These are phyloP conservation scores for Fusarium sp. DNA, from an alignment of 2,329 filamentous ascomycete genomes.

Conservation along the genomic window DNA sequence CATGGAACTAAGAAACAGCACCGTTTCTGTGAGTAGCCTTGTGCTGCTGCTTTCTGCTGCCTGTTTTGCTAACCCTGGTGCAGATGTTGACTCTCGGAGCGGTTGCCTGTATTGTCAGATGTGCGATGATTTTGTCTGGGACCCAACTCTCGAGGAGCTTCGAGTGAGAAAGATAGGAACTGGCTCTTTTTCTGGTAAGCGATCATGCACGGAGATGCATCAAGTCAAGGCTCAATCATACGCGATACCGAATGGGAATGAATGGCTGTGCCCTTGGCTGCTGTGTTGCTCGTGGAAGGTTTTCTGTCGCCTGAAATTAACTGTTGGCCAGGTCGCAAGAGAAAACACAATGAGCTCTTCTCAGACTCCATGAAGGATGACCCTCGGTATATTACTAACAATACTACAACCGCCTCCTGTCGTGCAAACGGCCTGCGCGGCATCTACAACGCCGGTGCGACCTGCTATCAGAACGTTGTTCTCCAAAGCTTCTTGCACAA, in stretches of 20 bases:
- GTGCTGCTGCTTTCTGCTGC: not conserved
- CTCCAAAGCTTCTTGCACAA: slow-evolving; percentile 95
- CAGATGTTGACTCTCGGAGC: slow-evolving; percentile 81
- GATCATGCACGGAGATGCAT: not conserved
- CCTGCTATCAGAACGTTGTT: slow-evolving; percentile 97
- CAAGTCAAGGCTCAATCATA: not conserved
- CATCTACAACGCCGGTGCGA: slow-evolving; percentile 97
- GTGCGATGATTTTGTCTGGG: slow-evolving; percentile 86
- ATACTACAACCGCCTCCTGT: slow-evolving; percentile 84
- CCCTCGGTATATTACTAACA: slow-evolving; percentile 79
- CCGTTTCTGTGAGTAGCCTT: slow-evolving; percentile 72
- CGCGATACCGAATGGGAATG: not conserved
- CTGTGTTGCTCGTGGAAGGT: not conserved
- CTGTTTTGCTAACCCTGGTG: slow-evolving; percentile 45
- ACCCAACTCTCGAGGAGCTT: slow-evolving; percentile 81
- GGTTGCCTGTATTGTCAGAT: slow-evolving; percentile 83
- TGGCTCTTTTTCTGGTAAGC: slow-evolving; percentile 72
- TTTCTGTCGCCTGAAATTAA: slow-evolving; percentile 3
- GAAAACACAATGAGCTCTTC: slow-evolving; percentile 79
- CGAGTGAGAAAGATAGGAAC: slow-evolving; percentile 76
- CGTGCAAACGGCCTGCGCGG: slow-evolving; percentile 89
- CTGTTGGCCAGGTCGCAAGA: slow-evolving; percentile 69
- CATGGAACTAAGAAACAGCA: slow-evolving; percentile 78
- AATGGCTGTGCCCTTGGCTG: not conserved
- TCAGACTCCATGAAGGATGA: slow-evolving; percentile 75